A percentile compares a stretch with the other conserved stretches of the same genome.
Conservation (phyloP, 192 early-diverging fungal genomes). For the Dimargaris xerosporica region DNA sequence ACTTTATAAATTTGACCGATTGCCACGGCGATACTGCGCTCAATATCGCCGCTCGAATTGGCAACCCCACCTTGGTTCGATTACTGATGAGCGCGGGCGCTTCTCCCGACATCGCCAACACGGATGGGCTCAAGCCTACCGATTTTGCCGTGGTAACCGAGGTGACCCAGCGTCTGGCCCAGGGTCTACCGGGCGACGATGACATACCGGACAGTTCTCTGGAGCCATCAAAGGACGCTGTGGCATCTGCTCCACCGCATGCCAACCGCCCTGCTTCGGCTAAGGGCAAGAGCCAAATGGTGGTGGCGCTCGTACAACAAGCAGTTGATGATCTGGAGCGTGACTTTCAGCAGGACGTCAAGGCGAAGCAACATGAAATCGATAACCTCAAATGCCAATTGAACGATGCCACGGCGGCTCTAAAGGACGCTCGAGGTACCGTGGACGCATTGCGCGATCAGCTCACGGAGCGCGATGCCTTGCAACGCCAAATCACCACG, state of each 20-base stretch:
- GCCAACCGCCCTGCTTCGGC: not conserved
- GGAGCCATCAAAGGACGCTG: not conserved
- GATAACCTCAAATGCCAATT: slow-evolving; percentile 36
- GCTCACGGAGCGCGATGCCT: slow-evolving; percentile 35
- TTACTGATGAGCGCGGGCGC: slow-evolving; percentile 67
- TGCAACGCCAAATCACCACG: slow-evolving; percentile 40
- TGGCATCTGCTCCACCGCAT: no score
- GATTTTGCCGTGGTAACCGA: slow-evolving; percentile 43
- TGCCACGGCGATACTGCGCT: slow-evolving; percentile 79
- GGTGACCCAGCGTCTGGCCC: slow-evolving; percentile 13
- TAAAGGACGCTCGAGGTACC: slow-evolving; percentile 34
- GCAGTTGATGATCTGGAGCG: slow-evolving; percentile 52
- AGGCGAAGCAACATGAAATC: slow-evolving; percentile 36
- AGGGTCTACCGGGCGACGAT: not conserved
- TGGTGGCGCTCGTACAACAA: slow-evolving; percentile 37
- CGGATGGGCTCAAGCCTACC: slow-evolving; percentile 55
- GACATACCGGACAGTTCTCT: slow-evolving; percentile 13
- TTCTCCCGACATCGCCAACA: slow-evolving; percentile 49
- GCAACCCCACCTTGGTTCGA: slow-evolving; percentile 51
- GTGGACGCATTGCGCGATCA: slow-evolving; percentile 33
- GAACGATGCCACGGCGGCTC: slow-evolving; percentile 32
- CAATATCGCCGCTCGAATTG: slow-evolving; percentile 70
- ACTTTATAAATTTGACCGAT: slow-evolving; percentile 66
- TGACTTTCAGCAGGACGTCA: slow-evolving; percentile 43
- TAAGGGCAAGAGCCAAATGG: not conserved